Percentiles rank a stretch among this genome's conserved stretches.
Evolutionary conservation across 192 early-diverging fungal genomes (phyloP).

Genomic region (Backusella morwellensis): DNA sequence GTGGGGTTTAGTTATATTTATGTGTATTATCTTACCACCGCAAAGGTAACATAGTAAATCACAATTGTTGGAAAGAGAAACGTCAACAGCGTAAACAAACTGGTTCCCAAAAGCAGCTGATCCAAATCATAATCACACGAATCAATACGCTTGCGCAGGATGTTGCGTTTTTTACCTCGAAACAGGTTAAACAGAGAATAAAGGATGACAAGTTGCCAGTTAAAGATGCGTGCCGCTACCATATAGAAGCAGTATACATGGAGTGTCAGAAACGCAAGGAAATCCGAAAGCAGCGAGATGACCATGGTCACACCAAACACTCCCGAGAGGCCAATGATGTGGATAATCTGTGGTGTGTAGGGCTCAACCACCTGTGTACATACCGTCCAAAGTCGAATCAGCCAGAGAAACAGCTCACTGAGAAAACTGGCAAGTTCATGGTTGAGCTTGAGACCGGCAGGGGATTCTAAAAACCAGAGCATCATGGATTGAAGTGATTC

Average conservation of each 20-base stretch:
- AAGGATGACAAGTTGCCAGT: constrained; percentile 86
- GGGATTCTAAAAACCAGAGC: constrained; percentile 88
- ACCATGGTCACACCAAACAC: constrained; percentile 83
- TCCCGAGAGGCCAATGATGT: constrained; percentile 71
- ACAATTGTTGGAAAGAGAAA: constrained; percentile 96
- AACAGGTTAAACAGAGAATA: constrained; percentile 92
- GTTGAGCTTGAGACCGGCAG: constrained; percentile 97
- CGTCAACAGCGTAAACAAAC: constrained; percentile 87
- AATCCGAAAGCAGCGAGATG: constrained; percentile 80
- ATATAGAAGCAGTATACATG: constrained; percentile 97
- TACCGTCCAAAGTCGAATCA: constrained; percentile 83
- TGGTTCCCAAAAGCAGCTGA: constrained; percentile 92
- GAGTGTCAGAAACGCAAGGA: constrained; percentile 79
- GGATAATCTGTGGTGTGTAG: constrained; percentile 61
- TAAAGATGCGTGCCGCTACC: constrained; percentile 89
- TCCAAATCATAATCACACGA: constrained; percentile 92
- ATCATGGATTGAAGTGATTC: constrained; percentile 70
- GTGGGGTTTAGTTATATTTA: no score
- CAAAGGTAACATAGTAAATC: constrained; percentile 92
- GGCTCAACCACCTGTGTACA: constrained; percentile 48
- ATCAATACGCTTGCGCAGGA: constrained; percentile 89
- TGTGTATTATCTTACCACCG: constrained; percentile 48
- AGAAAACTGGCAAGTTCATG: constrained; percentile 84
- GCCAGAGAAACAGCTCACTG: constrained; percentile 87
- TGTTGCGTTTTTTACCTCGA: constrained; percentile 85